Evolutionary conservation across 2,329 filamentous ascomycete genomes (phyloP), one percentile per base, ranked within the genome.

Genomic region (Talaromyces verruculosus): DNA sequence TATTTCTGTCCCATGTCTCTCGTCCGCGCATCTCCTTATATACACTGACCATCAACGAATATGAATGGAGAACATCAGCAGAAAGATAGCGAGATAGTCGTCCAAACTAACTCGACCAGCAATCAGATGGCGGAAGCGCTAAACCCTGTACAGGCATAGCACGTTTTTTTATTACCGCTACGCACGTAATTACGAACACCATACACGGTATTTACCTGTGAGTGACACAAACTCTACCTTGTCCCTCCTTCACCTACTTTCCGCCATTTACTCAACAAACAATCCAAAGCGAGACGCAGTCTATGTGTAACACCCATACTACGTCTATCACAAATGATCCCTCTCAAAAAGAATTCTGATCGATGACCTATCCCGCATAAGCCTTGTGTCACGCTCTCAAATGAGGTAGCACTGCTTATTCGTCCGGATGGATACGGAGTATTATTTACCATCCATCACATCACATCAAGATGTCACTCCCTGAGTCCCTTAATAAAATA

Each of bases 31-130:
- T 17, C 19, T 8, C 33, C 17, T 57, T 57, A 57, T 7, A 57
- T 57, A 57, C 53, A n/a, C 53, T 57, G 33, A 15, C n/a, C 19
- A 5, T 39, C n/a, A 37, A 15, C 5, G 13, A 39, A 15, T 17
- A 37, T 25, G n/a, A 2, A 19, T n/a, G 2, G 7, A 7, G 35
- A 30, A 25, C 5, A 22, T 43, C 3, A 19, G 10, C 33, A 58
- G 35, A 15, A 43, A 33, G 37, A 22, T 11, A 25, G 22, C 19
- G 57, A 60, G 57, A 60, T 22, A 39, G 35, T 41, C 57, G 57
- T 60, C 37, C 39, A 60, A 60, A 60, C 57, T 43, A 60, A 60
- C 57, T 60, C 57, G 53, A 11, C 53, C n/a, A 57, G 25, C n/a
- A 13, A 57, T 45, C 39, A 25, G 57, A 41, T 30, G n/a, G 57